A percentile compares a stretch with the other conserved stretches of the same genome.
These are phyloP conservation scores for Penicillium sp. DNA, from an alignment of 2,329 filamentous ascomycete genomes.

Conservation along the genomic window DNA sequence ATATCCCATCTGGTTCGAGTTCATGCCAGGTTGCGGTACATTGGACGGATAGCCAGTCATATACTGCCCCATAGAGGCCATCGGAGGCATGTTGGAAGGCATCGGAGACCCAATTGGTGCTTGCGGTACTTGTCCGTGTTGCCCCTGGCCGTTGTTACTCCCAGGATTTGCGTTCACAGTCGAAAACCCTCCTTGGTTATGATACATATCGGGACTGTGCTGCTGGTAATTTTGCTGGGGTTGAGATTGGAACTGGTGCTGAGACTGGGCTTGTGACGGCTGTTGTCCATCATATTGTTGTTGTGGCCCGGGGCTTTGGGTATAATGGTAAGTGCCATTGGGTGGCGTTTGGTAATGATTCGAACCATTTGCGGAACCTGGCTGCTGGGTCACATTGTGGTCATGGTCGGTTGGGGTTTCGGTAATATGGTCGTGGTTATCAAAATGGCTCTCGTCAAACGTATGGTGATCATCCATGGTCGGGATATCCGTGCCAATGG, in stretches of 20 bases:
- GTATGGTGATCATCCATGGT: constrained; percentile 34
- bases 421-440: constrained; percentile 20
- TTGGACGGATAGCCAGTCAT: constrained; percentile 48
- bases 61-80: constrained; percentile 60
- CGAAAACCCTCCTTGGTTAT: constrained; percentile 28
- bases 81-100: constrained; percentile 51
- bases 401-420: constrained; percentile 19
- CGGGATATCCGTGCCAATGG: constrained; percentile 37
- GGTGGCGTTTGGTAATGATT: constrained; percentile 51
- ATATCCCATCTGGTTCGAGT: constrained; percentile 56
- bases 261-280: constrained; percentile 30
- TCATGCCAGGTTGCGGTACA: constrained; percentile 39
- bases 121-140: constrained; percentile 41
- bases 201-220: constrained; percentile 38
- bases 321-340: constrained; percentile 41
- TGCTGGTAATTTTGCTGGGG: constrained; percentile 33
- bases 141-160: constrained; percentile 27
- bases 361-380: constrained; percentile 38
- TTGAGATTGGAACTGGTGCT: constrained; percentile 33
- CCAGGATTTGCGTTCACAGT: constrained; percentile 17
- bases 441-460: constrained; percentile 26
- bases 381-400: constrained; percentile 26
- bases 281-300: constrained; percentile 49
- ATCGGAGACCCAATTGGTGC: constrained; percentile 57
- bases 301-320: constrained; percentile 34